phyloP scores from a whole-genome alignment of 257 asterid species.

The Linaria vulgaris region DNA sequence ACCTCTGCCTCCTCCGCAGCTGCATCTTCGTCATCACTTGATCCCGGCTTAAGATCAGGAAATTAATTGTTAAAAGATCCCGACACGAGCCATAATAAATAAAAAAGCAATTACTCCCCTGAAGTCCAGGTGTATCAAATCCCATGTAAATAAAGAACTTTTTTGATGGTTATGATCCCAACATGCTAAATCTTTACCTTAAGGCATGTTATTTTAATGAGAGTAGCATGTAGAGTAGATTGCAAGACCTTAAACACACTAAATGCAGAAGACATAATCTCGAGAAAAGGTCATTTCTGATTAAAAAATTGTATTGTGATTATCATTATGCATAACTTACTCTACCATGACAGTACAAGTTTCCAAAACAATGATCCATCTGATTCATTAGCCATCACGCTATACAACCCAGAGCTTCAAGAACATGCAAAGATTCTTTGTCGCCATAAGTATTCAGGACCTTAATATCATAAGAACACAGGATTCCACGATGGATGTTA shows the following conservation, averaged over 20 bases:
- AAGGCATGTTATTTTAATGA: no score
- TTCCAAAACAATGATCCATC: slow-evolving; percentile 8
- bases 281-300: no score
- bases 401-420: no score
- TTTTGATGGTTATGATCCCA: background rate
- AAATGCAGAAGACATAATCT: background rate
- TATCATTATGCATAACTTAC: background rate
- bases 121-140: no score
- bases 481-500: background rate
- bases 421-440: background rate
- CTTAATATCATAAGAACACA: no score
- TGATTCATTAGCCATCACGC: background rate
- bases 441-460: slow-evolving; percentile 6
- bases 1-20: slow-evolving; percentile 80
- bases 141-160: no score
- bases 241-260: background rate
- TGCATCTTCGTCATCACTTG: slow-evolving; percentile 75
- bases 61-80: slow-evolving; percentile 25
- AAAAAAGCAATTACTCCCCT: slow-evolving; percentile 14
- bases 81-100: background rate
- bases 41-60: slow-evolving; percentile 42
- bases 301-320: no score
- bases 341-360: background rate
- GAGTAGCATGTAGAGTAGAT: no score
- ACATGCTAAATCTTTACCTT: slow-evolving; percentile 6